Evolutionary conservation across 768 basidiomycete genomes (phyloP).

Genomic region (Rhodotorula paludigena): DNA sequence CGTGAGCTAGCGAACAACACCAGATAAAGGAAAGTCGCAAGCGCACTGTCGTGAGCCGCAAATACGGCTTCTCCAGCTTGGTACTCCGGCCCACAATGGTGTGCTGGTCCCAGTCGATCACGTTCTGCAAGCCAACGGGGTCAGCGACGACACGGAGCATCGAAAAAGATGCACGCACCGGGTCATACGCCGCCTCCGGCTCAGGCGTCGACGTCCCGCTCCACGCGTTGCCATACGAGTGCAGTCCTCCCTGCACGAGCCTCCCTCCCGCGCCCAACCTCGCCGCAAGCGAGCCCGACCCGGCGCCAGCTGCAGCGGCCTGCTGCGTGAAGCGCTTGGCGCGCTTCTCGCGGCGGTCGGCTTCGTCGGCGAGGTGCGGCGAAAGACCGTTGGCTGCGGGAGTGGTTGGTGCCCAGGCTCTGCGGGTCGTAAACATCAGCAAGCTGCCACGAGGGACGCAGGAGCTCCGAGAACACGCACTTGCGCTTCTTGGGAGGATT

Average conservation of each 20-base stretch:
- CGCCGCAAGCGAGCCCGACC: conserved; percentile 13
- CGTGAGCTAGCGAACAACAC: neutral
- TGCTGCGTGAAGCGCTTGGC: conserved; percentile 74
- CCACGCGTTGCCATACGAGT: conserved; percentile 10
- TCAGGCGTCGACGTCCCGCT: conserved; percentile 18
- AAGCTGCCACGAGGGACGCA: too few species aligned
- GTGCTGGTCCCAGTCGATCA: conserved; percentile 90
- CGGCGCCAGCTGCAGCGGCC: conserved; percentile 26
- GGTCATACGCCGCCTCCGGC: conserved; percentile 33
- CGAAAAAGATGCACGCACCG: conserved; percentile 17
- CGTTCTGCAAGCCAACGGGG: conserved; percentile 59
- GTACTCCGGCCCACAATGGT: conserved; percentile 89
- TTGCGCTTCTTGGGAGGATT: conserved; percentile 40
- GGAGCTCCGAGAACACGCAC: too few species aligned
- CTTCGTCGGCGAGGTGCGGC: conserved; percentile 43
- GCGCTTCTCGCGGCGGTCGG: conserved; percentile 52
- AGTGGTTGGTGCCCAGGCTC: conserved; percentile 36
- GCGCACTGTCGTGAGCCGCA: conserved; percentile 81
- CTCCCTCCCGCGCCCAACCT: conserved; percentile 42
- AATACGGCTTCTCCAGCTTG: conserved; percentile 90
- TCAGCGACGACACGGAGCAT: neutral
- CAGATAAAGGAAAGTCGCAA: neutral
- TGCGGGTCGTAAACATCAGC: conserved; percentile 5
- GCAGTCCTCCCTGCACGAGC: conserved; percentile 47
- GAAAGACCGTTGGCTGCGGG: conserved; percentile 36